phyloP scores from a whole-genome alignment of 139 green algal genomes.

The Volvox africanus region DNA sequence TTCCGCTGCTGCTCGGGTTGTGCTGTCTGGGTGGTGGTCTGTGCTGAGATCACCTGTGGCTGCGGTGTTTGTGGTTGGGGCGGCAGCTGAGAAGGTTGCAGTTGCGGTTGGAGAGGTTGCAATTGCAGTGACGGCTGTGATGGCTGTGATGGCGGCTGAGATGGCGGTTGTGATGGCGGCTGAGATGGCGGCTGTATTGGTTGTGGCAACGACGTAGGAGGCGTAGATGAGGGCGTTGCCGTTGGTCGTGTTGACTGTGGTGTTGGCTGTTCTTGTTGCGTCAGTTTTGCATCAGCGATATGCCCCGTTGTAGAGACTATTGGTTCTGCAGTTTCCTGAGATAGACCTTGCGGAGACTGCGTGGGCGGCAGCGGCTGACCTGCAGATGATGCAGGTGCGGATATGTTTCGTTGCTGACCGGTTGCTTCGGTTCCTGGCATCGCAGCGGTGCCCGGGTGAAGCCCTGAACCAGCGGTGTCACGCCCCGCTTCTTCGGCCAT shows the following conservation, averaged over 20 bases:
- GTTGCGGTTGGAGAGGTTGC: background rate
- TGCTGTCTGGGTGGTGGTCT: background rate
- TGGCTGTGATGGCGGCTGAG: background rate
- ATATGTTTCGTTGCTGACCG: background rate
- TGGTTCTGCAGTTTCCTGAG: background rate
- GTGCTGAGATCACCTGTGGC: background rate
- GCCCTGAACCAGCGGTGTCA: background rate
- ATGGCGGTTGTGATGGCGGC: background rate
- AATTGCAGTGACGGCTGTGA: background rate
- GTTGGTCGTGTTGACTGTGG: too few relatives aligned
- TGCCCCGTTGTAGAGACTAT: background rate
- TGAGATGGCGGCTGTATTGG: background rate
- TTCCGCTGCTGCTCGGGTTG: background rate
- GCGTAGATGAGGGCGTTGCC: too few relatives aligned
- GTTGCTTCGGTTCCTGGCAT: background rate
- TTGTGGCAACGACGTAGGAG: too few relatives aligned
- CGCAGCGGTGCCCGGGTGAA: background rate
- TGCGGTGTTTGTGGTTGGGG: conserved; percentile 8
- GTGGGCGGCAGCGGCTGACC: background rate
- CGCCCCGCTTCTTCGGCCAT: background rate
- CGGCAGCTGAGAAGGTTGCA: background rate
- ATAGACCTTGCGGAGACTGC: background rate
- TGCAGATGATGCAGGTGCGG: background rate
- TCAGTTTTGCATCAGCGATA: background rate
- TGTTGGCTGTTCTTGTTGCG: too few relatives aligned